A percentile compares a stretch with the other conserved stretches of the same genome.
phyloP scores from a whole-genome alignment of 2,329 filamentous ascomycete species.

The Rhinocladiella mackenziei region DNA sequence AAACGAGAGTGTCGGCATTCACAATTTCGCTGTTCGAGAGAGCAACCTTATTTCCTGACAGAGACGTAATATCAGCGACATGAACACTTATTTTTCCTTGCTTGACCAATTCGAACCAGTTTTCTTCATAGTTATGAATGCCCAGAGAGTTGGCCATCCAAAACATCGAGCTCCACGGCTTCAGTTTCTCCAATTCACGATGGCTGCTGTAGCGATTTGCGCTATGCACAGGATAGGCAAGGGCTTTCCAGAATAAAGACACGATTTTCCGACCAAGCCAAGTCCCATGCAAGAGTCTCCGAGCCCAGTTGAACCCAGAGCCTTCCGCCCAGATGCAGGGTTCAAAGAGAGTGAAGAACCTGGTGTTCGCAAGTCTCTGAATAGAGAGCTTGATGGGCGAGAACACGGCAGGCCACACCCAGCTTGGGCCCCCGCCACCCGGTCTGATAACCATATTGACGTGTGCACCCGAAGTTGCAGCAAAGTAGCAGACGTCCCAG shows the following conservation, averaged over 20 bases:
- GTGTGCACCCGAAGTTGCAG: slow-evolving; percentile 50
- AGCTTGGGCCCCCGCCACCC: slow-evolving; percentile 57
- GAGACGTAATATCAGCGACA: slow-evolving; percentile 31
- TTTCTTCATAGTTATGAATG: slow-evolving; percentile 58
- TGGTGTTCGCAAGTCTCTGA: slow-evolving; percentile 63
- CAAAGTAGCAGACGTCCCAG: slow-evolving; percentile 60
- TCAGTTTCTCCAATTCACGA: slow-evolving; percentile 44
- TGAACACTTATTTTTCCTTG: slow-evolving; percentile 54
- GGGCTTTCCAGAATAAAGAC: slow-evolving; percentile 50
- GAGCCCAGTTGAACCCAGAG: slow-evolving; percentile 39
- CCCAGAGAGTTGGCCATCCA: slow-evolving; percentile 56
- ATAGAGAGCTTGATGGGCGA: slow-evolving; percentile 65
- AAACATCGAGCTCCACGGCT: slow-evolving; percentile 42
- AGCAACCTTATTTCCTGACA: slow-evolving; percentile 37
- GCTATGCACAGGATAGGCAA: slow-evolving; percentile 48
- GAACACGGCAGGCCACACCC: slow-evolving; percentile 58
- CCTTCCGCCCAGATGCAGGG: slow-evolving; percentile 68
- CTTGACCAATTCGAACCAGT: slow-evolving; percentile 56
- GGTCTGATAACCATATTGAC: slow-evolving; percentile 58
- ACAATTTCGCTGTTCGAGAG: slow-evolving; percentile 47
- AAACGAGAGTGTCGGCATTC: slow-evolving; percentile 50
- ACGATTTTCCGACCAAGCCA: slow-evolving; percentile 49
- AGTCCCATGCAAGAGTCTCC: slow-evolving; percentile 50
- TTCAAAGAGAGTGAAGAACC: slow-evolving; percentile 68
- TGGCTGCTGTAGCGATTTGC: slow-evolving; percentile 46